Percentiles rank a stretch among this genome's conserved stretches.
These are phyloP conservation scores for Phytophthora quininea DNA, from an alignment of 352 stramenopile genomes.

Conservation along the genomic window DNA sequence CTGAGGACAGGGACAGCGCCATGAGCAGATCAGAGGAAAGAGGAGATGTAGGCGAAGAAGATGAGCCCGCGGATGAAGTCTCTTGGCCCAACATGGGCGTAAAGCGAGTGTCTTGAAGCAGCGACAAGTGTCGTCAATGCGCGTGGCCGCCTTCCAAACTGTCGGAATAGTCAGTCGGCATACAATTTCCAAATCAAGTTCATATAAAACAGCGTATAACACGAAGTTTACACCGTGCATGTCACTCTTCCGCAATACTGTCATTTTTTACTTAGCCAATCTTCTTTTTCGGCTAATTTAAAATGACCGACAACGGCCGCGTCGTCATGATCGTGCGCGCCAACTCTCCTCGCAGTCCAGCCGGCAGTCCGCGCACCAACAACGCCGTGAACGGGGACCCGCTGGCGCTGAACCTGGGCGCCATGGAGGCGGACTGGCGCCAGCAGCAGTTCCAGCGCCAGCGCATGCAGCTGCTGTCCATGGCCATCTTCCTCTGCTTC, in stretches of 20 bases:
- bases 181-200: too few relatives aligned
- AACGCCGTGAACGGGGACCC: conserved; percentile 20
- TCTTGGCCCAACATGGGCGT: conserved; percentile 11
- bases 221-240: neutral
- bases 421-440: conserved; percentile 80
- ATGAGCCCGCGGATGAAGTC: neutral
- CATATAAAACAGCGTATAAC: too few relatives aligned
- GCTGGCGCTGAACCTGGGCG: conserved; percentile 55
- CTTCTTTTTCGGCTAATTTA: neutral
- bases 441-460: conserved; percentile 89
- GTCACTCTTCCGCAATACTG: neutral
- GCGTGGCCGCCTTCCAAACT: neutral
- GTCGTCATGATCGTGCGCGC: conserved; percentile 85
- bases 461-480: conserved; percentile 87
- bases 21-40: conserved; percentile 20
- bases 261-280: neutral
- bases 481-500: conserved; percentile 89
- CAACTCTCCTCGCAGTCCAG: conserved; percentile 52
- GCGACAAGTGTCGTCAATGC: conserved; percentile 9
- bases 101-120: neutral
- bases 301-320: conserved; percentile 51
- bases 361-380: conserved; percentile 5
- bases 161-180: too few relatives aligned
- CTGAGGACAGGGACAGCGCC: conserved; percentile 1
- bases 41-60: conserved; percentile 21